Conservation (phyloP, 805 yeast species). For the Candida stauntonica region DNA sequence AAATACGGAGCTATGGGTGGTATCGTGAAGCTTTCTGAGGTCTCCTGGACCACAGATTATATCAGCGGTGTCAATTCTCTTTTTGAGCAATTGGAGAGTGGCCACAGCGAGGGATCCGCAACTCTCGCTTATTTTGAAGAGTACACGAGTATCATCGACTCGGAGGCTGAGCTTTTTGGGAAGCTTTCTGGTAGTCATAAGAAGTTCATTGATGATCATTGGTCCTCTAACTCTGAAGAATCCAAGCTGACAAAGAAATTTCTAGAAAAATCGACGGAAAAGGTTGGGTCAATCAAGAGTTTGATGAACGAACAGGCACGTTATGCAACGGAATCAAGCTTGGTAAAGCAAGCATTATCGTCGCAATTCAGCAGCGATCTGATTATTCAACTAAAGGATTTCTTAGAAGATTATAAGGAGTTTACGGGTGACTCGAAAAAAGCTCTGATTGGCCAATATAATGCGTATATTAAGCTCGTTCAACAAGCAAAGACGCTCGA, state of each 20-base stretch:
- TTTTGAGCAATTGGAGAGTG: constrained; percentile 17
- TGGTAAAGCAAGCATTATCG: constrained; percentile 3
- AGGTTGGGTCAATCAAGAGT: constrained; percentile 3
- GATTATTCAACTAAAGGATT: constrained; percentile 16
- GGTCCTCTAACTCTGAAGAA: neutral
- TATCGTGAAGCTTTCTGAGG: constrained; percentile 10
- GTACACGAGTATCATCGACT: constrained; percentile 19
- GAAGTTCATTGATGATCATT: constrained; percentile 5
- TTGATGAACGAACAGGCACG: constrained; percentile 8
- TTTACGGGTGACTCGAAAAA: constrained; percentile 13
- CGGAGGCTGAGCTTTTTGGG: constrained; percentile 11
- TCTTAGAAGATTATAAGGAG: constrained; percentile 20
- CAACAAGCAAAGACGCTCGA: constrained; percentile 10
- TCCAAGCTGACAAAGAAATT: neutral
- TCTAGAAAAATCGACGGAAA: neutral
- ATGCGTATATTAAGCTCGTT: constrained; percentile 10
- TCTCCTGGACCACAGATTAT: constrained; percentile 32
- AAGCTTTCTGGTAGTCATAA: constrained; percentile 8
- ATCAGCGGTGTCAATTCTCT: constrained; percentile 27
- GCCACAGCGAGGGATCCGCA: constrained; percentile 15
- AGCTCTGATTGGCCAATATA: constrained; percentile 9
- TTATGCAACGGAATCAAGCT: constrained; percentile 5
- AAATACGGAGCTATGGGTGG: too few relatives aligned
- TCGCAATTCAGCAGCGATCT: constrained; percentile 18
- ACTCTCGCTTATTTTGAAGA: constrained; percentile 19